Base-by-base conservation (phyloP, 192 early-diverging fungal species). In the Irineochytrium annulatum region DNA sequence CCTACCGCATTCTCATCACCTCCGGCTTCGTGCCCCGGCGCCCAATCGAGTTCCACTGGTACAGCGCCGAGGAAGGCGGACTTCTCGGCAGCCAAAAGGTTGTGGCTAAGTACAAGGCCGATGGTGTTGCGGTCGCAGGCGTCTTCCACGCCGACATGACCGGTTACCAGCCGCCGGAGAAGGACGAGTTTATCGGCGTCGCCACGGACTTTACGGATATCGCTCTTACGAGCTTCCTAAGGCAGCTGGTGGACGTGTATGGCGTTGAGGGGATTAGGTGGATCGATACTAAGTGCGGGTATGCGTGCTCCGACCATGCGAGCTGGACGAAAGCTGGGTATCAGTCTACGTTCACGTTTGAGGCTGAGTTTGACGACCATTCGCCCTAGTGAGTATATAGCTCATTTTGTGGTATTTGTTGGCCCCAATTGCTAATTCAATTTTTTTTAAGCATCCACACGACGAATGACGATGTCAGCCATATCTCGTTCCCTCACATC, bases 31-130 rank as follows among this genome's bases (percentile, higher is more conserved):
- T 70, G 22, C 92, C 91, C 17, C 24, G 26, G 20, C 68, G 84
- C 55, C 81, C 91, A n/a, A 89, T 98, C 33, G 93, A 96, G 66
- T 96, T 96, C 80, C 93, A 96, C 77, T 98, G 90, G 89, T 80
- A 80, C 49, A 34, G 68, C 5, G 78, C 63, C 37, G 78, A 80
- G 49, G 68, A 71, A 43, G 68, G 77, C 59, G 93, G 91, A 32
- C 76, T 98, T 16, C 77, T 95, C 55, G 93, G 95, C 16, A 89
- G 87, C 28, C 92, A 93, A 77, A 89, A 79, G 54, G 82, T 95
- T 53, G 88, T 89, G 14, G 51, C 74, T 32, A 65, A 80, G 29
- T 95, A 94, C 73, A 70, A 78, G 56, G 55, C 74, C 16, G 67
- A 72, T n/a, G 67, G 61, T 1, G 76, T 77, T 39, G 62, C 74